These are phyloP conservation scores for Ceriops decandra DNA, from an alignment of 345 rosid species.

Conservation along the genomic window DNA sequence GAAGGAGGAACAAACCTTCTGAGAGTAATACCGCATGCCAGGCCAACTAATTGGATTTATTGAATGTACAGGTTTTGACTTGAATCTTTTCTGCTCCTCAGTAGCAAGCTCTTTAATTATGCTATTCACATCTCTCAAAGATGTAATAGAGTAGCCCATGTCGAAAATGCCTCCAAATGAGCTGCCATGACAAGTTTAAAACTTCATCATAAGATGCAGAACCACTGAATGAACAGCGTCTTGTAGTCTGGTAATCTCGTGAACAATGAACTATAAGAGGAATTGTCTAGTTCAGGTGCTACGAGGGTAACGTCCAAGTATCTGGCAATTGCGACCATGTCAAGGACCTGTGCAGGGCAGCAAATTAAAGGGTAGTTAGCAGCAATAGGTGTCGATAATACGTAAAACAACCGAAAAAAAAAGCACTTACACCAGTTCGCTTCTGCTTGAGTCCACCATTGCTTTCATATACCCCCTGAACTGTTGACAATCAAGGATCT, in stretches of 20 bases:
- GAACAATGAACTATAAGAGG: neutral
- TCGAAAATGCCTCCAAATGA: constrained; percentile 3
- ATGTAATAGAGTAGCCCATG: neutral
- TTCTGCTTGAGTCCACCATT: constrained; percentile 11
- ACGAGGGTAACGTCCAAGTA: constrained; percentile 12
- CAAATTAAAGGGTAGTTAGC: too few species aligned
- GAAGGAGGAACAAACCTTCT: neutral
- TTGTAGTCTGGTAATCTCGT: too few species aligned
- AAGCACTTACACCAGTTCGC: neutral
- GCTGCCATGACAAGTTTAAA: neutral
- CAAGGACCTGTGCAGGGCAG: constrained; percentile 4
- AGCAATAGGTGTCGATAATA: too few species aligned
- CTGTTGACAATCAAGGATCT: neutral
- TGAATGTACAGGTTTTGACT: too few species aligned
- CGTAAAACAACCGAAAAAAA: too few species aligned
- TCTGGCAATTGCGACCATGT: constrained; percentile 17
- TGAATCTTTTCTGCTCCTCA: neutral
- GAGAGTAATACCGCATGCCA: neutral
- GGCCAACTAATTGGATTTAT: neutral
- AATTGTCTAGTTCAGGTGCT: constrained; percentile 9
- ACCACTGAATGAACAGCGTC: too few species aligned
- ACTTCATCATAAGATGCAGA: too few species aligned
- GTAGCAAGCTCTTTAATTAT: constrained; percentile 5
- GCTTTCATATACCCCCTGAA: neutral
- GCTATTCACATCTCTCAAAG: neutral